Percentiles rank a stretch among this genome's conserved stretches.
phyloP scores from a whole-genome alignment of 495 filamentous ascomycete genomes.

The Aspergillus homomorphus region DNA sequence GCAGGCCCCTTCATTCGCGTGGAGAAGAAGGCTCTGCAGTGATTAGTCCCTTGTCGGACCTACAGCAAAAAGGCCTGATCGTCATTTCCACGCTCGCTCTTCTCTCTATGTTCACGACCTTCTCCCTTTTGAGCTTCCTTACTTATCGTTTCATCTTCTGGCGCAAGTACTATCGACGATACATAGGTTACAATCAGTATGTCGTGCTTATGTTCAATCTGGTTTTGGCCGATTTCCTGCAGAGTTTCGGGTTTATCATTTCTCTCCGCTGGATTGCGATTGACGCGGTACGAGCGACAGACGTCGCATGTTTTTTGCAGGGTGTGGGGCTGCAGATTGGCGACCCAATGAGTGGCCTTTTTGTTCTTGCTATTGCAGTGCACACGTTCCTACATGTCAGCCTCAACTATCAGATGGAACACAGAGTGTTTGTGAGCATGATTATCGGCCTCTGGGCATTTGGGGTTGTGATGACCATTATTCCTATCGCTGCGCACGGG shows the following conservation, averaged over 20 bases:
- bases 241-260: conserved; percentile 58
- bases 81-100: conserved; percentile 49
- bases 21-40: not conserved
- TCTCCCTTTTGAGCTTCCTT: conserved; percentile 45
- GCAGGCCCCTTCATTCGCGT: not conserved
- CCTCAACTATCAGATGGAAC: conserved; percentile 48
- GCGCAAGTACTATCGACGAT: conserved; percentile 36
- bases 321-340: conserved; percentile 64
- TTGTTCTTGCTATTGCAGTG: conserved; percentile 59
- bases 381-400: conserved; percentile 62
- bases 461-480: conserved; percentile 50
- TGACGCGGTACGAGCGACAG: conserved; percentile 49
- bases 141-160: conserved; percentile 52
- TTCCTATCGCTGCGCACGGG: conserved; percentile 48
- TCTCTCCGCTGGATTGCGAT: conserved; percentile 53
- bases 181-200: conserved; percentile 58
- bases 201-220: conserved; percentile 68
- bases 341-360: conserved; percentile 61
- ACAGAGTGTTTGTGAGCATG: conserved; percentile 42
- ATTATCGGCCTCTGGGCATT: conserved; percentile 54
- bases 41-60: not conserved
- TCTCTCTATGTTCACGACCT: conserved; percentile 52
- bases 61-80: conserved; percentile 34
- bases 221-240: conserved; percentile 65
- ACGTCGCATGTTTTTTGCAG: conserved; percentile 58